These are phyloP conservation scores for Hyaloscypha finlandica DNA, from an alignment of 495 filamentous ascomycete genomes.

Conservation along the genomic window DNA sequence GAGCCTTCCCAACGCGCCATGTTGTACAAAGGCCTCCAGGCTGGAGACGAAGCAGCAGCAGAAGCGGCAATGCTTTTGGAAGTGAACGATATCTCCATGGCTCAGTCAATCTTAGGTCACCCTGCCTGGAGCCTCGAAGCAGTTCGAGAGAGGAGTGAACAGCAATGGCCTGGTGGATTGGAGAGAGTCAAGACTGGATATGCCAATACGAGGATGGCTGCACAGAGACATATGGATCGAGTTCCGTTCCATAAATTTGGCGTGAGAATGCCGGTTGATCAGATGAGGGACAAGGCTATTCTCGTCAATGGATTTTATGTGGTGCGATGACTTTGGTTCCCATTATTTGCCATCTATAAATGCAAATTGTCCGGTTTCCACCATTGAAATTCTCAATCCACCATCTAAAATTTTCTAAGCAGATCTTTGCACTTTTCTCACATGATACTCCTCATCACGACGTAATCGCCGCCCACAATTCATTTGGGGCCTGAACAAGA, in stretches of 20 bases:
- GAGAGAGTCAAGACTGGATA: slow-evolving; percentile 41
- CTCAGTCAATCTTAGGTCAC: slow-evolving; percentile 53
- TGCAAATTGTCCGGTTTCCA: background rate
- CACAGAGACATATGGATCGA: slow-evolving; percentile 53
- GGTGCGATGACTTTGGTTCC: slow-evolving; percentile 10
- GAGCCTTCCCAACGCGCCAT: slow-evolving; percentile 19
- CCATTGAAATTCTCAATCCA: too few species aligned
- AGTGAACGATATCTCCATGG: slow-evolving; percentile 49
- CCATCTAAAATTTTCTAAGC: too few species aligned
- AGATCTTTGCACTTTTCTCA: background rate
- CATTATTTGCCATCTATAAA: background rate
- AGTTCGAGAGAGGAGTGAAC: slow-evolving; percentile 15
- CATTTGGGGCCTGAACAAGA: background rate
- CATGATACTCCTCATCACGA: background rate
- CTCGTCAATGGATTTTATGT: slow-evolving; percentile 28
- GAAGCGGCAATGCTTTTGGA: slow-evolving; percentile 46
- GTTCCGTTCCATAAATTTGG: slow-evolving; percentile 58
- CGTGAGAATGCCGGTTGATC: slow-evolving; percentile 52
- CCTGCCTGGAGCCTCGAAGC: slow-evolving; percentile 53
- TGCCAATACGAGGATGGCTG: slow-evolving; percentile 40
- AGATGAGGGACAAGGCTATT: slow-evolving; percentile 43
- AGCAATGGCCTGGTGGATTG: slow-evolving; percentile 32
- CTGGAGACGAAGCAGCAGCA: slow-evolving; percentile 35
- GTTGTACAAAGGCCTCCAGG: slow-evolving; percentile 33
- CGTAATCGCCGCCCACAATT: background rate